Conservation (phyloP, 495 filamentous ascomycete genomes). For the Penicillium antarcticum region DNA sequence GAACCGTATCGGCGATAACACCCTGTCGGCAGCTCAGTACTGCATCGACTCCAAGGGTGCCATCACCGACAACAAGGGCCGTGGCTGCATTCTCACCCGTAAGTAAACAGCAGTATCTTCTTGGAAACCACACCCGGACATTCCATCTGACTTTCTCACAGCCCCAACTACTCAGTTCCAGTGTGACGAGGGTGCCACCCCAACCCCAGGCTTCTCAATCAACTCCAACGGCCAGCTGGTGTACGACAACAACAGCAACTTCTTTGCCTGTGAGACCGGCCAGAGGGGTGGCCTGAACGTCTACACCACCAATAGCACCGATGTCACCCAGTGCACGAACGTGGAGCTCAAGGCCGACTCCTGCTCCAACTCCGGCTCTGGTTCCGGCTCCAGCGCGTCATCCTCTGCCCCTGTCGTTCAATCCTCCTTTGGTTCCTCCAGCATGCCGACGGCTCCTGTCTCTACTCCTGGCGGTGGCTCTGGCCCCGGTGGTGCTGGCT, state of each 20-base stretch:
- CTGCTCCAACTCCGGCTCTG: conserved; percentile 34
- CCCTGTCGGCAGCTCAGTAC: conserved; percentile 34
- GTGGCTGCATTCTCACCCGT: conserved; percentile 59
- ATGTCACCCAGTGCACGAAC: conserved; percentile 42
- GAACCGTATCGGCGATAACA: conserved; percentile 45
- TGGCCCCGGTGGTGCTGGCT: background rate
- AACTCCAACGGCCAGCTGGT: conserved; percentile 44
- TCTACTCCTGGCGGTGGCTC: background rate
- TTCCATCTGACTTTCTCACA: conserved; percentile 19
- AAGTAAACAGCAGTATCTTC: conserved; percentile 9
- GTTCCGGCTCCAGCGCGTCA: conserved; percentile 1
- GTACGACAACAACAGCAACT: conserved; percentile 40
- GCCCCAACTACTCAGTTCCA: conserved; percentile 60
- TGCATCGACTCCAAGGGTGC: conserved; percentile 45
- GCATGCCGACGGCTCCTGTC: background rate
- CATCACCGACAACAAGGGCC: conserved; percentile 51
- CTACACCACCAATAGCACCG: conserved; percentile 44
- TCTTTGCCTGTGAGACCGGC: conserved; percentile 54
- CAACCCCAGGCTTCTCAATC: conserved; percentile 47
- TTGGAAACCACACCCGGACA: background rate
- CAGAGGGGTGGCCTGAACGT: conserved; percentile 48
- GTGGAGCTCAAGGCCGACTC: conserved; percentile 47
- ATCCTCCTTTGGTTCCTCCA: background rate
- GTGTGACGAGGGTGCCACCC: conserved; percentile 54
- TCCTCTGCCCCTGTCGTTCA: background rate